phyloP scores from a whole-genome alignment of 2,329 filamentous ascomycete genomes.

The Sporothrix sp. region DNA sequence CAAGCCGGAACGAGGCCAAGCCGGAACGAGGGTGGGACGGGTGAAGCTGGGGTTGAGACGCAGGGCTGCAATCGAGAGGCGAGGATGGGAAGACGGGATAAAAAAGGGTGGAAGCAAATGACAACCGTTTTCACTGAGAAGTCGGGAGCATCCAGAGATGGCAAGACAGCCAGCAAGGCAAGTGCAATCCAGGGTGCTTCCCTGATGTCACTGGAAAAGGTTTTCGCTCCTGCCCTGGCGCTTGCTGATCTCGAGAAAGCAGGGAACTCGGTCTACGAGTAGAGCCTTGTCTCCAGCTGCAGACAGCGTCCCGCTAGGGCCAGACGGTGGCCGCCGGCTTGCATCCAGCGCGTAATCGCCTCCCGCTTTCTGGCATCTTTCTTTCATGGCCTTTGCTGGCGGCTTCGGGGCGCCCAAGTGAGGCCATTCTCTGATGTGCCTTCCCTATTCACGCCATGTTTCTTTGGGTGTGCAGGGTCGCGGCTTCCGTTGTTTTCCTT shows the following conservation, averaged over 20 bases:
- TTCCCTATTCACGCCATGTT: too few species aligned
- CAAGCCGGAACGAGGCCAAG: not conserved
- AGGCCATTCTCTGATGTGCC: too few species aligned
- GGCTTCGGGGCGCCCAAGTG: too few species aligned
- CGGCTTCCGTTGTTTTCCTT: too few species aligned
- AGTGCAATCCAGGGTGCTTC: not conserved
- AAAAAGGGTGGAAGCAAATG: not conserved
- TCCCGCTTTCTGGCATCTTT: not conserved
- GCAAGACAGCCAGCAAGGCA: not conserved
- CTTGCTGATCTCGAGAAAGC: not conserved
- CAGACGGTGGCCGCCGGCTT: not conserved
- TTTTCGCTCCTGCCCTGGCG: not conserved
- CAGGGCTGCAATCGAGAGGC: too few species aligned
- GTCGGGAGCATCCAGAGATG: too few species aligned
- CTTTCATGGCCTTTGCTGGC: too few species aligned
- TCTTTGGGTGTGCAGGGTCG: too few species aligned
- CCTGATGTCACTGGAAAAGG: not conserved
- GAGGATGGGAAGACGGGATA: too few species aligned
- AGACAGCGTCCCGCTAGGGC: conserved; percentile 3
- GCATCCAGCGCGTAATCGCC: conserved; percentile 1
- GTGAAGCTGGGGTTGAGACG: not conserved
- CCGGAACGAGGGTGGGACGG: not conserved
- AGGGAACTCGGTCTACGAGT: not conserved
- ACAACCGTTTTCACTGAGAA: too few species aligned
- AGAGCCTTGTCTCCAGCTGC: not conserved